These are phyloP conservation scores for Cladosporium colombiae DNA, from an alignment of 2,329 filamentous ascomycete genomes.

Conservation along the genomic window DNA sequence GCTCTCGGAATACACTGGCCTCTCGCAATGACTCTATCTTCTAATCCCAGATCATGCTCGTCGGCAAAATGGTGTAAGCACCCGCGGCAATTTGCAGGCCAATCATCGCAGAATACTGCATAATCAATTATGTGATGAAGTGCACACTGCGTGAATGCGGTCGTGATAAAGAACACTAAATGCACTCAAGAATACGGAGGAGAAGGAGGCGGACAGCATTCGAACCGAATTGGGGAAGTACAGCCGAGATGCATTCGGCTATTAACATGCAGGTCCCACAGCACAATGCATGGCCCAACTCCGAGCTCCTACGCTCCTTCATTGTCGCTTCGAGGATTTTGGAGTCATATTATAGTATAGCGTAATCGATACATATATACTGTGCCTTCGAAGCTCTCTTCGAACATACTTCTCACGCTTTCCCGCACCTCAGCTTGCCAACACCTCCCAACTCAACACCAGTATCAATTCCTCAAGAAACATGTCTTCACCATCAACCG, in stretches of 20 bases:
- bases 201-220: background rate
- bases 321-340: background rate
- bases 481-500: slow-evolving; percentile 3
- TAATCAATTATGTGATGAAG: background rate
- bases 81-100: background rate
- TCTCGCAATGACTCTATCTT: background rate
- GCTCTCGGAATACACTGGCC: background rate
- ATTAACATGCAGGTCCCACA: background rate
- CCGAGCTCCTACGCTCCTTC: background rate
- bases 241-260: background rate
- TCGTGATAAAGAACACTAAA: background rate
- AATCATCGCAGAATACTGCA: background rate
- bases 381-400: background rate
- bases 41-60: background rate
- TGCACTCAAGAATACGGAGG: background rate
- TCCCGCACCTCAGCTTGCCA: background rate
- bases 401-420: background rate
- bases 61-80: background rate
- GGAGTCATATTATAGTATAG: background rate
- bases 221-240: background rate
- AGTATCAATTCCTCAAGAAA: background rate
- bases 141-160: background rate
- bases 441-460: background rate
- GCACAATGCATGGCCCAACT: background rate
- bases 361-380: background rate